Evolutionary conservation across 2,329 filamentous ascomycete genomes (phyloP).

Genomic region (Dactylellina drechsleri): DNA sequence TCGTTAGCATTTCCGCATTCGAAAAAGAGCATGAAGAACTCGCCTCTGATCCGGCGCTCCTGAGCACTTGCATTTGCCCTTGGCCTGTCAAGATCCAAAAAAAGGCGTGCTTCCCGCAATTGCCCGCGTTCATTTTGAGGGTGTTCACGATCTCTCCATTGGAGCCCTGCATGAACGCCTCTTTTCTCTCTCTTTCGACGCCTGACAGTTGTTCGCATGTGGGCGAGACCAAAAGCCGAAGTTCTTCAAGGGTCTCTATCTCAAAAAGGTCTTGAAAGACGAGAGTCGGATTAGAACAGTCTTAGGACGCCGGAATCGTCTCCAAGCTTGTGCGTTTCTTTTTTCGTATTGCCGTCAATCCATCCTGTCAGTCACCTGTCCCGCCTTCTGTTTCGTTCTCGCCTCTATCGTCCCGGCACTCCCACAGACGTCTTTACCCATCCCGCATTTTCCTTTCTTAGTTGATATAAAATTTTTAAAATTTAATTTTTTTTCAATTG

Average conservation of each 20-base stretch:
- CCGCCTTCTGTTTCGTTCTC: slow-evolving; percentile 41
- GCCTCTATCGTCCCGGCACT: slow-evolving; percentile 38
- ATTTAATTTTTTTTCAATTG: background rate
- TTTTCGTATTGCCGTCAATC: slow-evolving; percentile 15
- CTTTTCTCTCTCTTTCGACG: slow-evolving; percentile 17
- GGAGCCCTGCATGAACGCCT: slow-evolving; percentile 45
- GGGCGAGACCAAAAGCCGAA: slow-evolving; percentile 47
- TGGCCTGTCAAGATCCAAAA: slow-evolving; percentile 43
- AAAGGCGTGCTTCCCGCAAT: slow-evolving; percentile 50
- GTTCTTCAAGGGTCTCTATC: background rate
- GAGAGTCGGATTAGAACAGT: slow-evolving; percentile 11
- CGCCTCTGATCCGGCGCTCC: slow-evolving; percentile 49
- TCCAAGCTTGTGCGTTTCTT: slow-evolving; percentile 12
- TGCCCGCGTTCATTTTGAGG: slow-evolving; percentile 38
- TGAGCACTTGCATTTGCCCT: slow-evolving; percentile 28
- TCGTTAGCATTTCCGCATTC: slow-evolving; percentile 45
- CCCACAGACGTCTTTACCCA: background rate
- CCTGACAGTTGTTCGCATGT: slow-evolving; percentile 44
- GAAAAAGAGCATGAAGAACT: slow-evolving; percentile 44
- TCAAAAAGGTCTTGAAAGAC: background rate
- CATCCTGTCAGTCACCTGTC: slow-evolving; percentile 34
- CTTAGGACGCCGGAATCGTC: slow-evolving; percentile 3
- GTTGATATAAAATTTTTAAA: slow-evolving; percentile 1
- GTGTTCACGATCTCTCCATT: slow-evolving; percentile 20
- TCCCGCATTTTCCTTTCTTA: slow-evolving; percentile 26